A percentile compares a stretch with the other conserved stretches of the same genome.
Evolutionary conservation across 768 basidiomycete genomes (phyloP).

Genomic region (Suillus luteus): DNA sequence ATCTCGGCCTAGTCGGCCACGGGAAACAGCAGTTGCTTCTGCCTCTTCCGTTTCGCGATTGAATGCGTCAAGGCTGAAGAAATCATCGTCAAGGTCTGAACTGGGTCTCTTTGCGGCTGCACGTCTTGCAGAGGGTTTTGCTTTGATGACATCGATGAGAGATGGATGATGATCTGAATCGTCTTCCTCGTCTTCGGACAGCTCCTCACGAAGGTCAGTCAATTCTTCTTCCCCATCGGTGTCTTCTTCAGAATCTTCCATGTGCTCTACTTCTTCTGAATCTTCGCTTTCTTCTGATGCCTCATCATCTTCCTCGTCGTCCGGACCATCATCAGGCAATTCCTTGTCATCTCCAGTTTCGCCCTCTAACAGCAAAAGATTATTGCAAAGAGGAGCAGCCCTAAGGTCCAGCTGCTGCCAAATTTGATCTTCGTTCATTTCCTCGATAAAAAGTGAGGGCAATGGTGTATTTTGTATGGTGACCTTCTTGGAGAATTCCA

Average conservation of each 20-base stretch:
- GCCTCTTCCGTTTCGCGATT: constrained; percentile 82
- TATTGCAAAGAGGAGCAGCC: constrained; percentile 64
- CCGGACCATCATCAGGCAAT: constrained; percentile 26
- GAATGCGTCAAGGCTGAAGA: constrained; percentile 87
- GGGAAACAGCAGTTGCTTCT: constrained; percentile 63
- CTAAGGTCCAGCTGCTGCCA: constrained; percentile 95
- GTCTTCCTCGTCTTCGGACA: constrained; percentile 39
- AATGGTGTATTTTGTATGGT: constrained; percentile 68
- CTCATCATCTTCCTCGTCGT: constrained; percentile 36
- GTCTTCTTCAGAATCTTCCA: constrained; percentile 25
- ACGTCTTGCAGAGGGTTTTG: constrained; percentile 28
- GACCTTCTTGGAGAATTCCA: constrained; percentile 34
- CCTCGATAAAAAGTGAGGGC: constrained; percentile 69
- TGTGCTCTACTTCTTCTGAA: constrained; percentile 33
- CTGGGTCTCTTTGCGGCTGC: constrained; percentile 24
- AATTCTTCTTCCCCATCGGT: constrained; percentile 28
- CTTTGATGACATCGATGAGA: constrained; percentile 28
- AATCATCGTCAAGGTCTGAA: constrained; percentile 78
- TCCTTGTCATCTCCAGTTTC: constrained; percentile 37
- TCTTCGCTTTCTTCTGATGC: constrained; percentile 29
- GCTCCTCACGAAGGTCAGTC: constrained; percentile 40
- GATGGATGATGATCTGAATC: constrained; percentile 32
- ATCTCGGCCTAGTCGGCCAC: constrained; percentile 57
- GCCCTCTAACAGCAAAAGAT: constrained; percentile 68
- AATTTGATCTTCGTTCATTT: constrained; percentile 82